Evolutionary conservation across 352 stramenopile genomes (phyloP).

Genomic region (Pythium folliculosum): DNA sequence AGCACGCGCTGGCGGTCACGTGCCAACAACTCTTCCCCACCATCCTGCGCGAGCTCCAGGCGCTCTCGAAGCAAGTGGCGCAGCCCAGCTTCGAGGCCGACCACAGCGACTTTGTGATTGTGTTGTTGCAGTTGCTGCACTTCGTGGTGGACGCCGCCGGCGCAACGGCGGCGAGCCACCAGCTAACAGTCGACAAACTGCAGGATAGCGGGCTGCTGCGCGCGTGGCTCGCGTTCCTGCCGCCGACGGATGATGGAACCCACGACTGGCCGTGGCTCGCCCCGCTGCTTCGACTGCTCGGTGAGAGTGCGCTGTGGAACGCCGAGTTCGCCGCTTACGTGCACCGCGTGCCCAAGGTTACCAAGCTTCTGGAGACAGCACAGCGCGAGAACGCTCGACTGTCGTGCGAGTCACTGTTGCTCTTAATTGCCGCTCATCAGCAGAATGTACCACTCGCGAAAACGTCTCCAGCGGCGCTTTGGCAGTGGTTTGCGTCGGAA

Average conservation of each 20-base stretch:
- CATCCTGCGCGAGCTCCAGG: constrained; percentile 43
- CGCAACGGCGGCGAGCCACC: constrained; percentile 6
- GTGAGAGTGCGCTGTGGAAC: constrained; percentile 56
- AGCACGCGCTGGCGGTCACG: constrained; percentile 37
- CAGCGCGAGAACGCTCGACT: constrained; percentile 15
- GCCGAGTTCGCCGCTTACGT: constrained; percentile 44
- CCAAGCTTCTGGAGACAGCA: constrained; percentile 33
- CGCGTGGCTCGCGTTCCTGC: constrained; percentile 43
- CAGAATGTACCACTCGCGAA: constrained; percentile 28
- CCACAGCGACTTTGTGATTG: constrained; percentile 41
- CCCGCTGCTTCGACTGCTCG: constrained; percentile 49
- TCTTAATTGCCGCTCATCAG: constrained; percentile 44
- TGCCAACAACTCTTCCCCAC: constrained; percentile 45
- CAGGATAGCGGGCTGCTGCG: constrained; percentile 52
- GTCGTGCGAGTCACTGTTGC: constrained; percentile 40
- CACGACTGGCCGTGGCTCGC: constrained; percentile 36
- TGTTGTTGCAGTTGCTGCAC: constrained; percentile 54
- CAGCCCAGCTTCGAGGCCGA: constrained; percentile 23
- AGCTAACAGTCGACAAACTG: constrained; percentile 26
- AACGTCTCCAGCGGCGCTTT: background rate
- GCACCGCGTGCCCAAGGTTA: constrained; percentile 42
- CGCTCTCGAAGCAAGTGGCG: constrained; percentile 17
- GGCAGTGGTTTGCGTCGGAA: constrained; percentile 16
- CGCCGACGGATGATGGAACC: constrained; percentile 13
- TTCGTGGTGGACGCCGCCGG: constrained; percentile 36